Percentiles rank a stretch among this genome's conserved stretches.
Conservation (phyloP, 371 early-diverging fungal species). For the Racocetra persica region DNA sequence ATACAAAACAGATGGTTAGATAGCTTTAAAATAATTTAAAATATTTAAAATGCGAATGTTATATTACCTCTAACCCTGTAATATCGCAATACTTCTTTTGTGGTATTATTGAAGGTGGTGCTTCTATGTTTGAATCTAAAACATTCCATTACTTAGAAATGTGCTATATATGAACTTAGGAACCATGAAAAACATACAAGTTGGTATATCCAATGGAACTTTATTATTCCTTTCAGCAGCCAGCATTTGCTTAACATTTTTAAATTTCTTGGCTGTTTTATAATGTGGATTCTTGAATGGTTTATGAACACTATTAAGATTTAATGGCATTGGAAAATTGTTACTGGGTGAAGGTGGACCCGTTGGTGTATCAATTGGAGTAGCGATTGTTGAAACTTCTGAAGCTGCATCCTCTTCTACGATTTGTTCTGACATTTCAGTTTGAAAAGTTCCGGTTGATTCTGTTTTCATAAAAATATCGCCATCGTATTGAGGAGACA, state of each 20-base stretch:
- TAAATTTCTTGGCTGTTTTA: slow-evolving; percentile 71
- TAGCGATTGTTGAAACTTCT: not conserved
- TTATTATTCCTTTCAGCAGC: slow-evolving; percentile 72
- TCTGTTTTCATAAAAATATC: not conserved
- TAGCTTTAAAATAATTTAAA: not conserved
- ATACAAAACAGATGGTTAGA: too few species aligned
- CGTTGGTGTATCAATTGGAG: not conserved
- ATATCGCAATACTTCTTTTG: slow-evolving; percentile 93
- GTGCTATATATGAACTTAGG: not conserved
- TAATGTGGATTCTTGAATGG: slow-evolving; percentile 78
- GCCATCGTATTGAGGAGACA: not conserved
- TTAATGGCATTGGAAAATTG: slow-evolving; percentile 18
- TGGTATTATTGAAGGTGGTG: slow-evolving; percentile 83
- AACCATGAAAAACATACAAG: slow-evolving; percentile 56
- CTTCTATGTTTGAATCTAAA: slow-evolving; percentile 82
- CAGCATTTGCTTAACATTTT: slow-evolving; percentile 81
- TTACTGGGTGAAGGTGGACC: not conserved
- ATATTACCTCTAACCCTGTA: slow-evolving; percentile 76
- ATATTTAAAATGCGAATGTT: not conserved
- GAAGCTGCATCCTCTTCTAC: not conserved
- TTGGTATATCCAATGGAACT: slow-evolving; percentile 70
- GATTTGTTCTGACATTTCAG: not conserved
- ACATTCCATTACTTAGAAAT: not conserved
- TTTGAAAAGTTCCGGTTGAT: not conserved
- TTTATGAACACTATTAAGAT: slow-evolving; percentile 13